A percentile compares a stretch with the other conserved stretches of the same genome.
phyloP scores from a whole-genome alignment of 2,329 filamentous ascomycete genomes.

The Mariannaea sp. region DNA sequence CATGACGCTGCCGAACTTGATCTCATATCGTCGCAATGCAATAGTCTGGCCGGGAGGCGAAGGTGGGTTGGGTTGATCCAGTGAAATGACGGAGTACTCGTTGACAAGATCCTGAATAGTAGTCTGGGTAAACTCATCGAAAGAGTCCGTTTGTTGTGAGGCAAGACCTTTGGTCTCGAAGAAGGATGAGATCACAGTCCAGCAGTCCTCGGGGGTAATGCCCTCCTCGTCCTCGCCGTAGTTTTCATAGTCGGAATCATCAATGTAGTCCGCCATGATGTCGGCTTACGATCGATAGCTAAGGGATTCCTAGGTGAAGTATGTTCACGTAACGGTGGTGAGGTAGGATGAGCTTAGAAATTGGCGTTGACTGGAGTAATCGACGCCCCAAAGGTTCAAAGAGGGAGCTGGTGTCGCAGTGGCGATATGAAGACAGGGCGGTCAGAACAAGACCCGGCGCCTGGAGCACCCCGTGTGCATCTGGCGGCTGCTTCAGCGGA shows the following conservation, averaged over 20 bases:
- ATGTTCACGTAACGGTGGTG: background rate
- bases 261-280: slow-evolving; percentile 62
- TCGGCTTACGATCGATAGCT: slow-evolving; percentile 6
- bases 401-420: slow-evolving; percentile 26
- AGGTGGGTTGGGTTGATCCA: slow-evolving; percentile 88
- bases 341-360: slow-evolving; percentile 4
- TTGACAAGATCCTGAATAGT: slow-evolving; percentile 95
- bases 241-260: slow-evolving; percentile 68
- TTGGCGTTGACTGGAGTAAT: slow-evolving; percentile 12
- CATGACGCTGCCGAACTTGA: slow-evolving; percentile 89
- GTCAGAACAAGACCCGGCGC: slow-evolving; percentile 42
- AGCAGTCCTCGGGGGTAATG: slow-evolving; percentile 97
- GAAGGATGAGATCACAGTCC: slow-evolving; percentile 96
- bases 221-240: slow-evolving; percentile 69
- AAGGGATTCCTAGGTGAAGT: slow-evolving; percentile 2
- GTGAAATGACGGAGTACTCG: slow-evolving; percentile 88
- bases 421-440: slow-evolving; percentile 37
- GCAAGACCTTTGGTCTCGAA: slow-evolving; percentile 96
- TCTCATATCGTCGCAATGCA: slow-evolving; percentile 88
- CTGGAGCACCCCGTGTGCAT: slow-evolving; percentile 43
- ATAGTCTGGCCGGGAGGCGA: slow-evolving; percentile 77
- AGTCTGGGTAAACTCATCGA: slow-evolving; percentile 93
- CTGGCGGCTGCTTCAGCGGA: slow-evolving; percentile 34
- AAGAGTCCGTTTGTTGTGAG: slow-evolving; percentile 97
- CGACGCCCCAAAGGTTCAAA: slow-evolving; percentile 24